Evolutionary conservation across 2,329 filamentous ascomycete genomes (phyloP), one percentile per base, ranked within the genome.

Genomic region (Colletotrichum lindemuthianum): DNA sequence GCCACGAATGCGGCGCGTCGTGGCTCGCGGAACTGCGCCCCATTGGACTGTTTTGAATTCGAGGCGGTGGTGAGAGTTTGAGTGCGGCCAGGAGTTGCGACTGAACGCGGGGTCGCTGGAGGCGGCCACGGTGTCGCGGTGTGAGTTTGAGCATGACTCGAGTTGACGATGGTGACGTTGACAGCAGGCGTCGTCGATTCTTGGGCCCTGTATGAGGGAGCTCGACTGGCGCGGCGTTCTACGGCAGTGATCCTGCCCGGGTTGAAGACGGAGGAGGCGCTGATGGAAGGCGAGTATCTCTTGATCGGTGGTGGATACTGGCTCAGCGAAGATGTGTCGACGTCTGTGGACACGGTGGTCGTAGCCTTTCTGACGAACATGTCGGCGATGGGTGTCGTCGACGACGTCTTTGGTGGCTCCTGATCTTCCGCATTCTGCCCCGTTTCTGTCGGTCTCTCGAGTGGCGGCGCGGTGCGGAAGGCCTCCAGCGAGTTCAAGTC

Each of bases 401-500:
- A 54, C 7, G 60, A 60, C 15, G 56, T 49, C 43, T 16, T 32
- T n/a, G 34, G 50, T 15, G 56, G 49, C 37, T 47, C 34, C 48
- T 49, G 12, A 3, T 61, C 37, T 34, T 40, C n/a, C 36, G 32
- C 13, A n/a, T 24, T n/a, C 48, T 47, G 9, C 43, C 11, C 15
- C 44, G 53, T 45, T 13, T 54, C 37, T 9, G 34, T 33, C 33
- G 32, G 39, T 24, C 40, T 12, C 37, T 58, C 24, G 24, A 24
- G 24, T 24, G 24, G 37, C 13, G 16, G 49, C 7, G 44, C 56
- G 12, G 24, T 40, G 57, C 60, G 60, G 44, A 64, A 64, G 15
- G 60, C 60, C 50, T 64, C 60, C 7, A 64, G 57, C 7, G 60
- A 39, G 8, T 49, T 49, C 50, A 64, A n/a, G 60, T 64, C 60